A percentile compares a stretch with the other conserved stretches of the same genome.
Conservation (phyloP, 2,329 filamentous ascomycete genomes). For the Periconia macrospinosa region DNA sequence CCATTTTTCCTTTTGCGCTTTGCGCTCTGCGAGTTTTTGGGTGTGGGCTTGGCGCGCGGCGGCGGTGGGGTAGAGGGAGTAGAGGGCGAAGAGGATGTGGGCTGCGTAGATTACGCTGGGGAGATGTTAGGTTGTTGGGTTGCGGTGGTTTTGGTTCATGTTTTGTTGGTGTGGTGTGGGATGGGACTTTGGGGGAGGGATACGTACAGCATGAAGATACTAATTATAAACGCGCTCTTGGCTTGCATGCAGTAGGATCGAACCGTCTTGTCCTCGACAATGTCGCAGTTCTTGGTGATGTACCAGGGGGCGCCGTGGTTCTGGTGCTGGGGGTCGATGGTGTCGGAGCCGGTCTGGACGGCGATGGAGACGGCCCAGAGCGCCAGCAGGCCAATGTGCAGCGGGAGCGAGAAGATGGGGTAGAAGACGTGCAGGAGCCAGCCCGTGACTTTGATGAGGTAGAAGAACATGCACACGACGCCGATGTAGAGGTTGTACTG, state of each 20-base stretch:
- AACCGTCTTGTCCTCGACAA: conserved; percentile 59
- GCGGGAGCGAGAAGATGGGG: conserved; percentile 63
- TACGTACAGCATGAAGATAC: conserved; percentile 69
- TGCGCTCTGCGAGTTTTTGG: conserved; percentile 32
- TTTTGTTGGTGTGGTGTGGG: too few relatives aligned
- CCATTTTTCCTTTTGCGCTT: conserved; percentile 41
- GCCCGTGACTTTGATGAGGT: conserved; percentile 69
- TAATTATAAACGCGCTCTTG: conserved; percentile 66
- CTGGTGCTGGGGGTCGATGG: conserved; percentile 64
- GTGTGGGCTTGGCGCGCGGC: conserved; percentile 25
- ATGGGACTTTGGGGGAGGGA: neutral
- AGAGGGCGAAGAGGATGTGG: conserved; percentile 63
- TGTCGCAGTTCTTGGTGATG: conserved; percentile 68
- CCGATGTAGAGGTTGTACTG: conserved; percentile 77
- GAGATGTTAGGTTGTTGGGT: neutral
- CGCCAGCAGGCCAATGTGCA: conserved; percentile 60
- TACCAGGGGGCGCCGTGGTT: conserved; percentile 73
- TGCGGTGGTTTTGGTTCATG: too few relatives aligned
- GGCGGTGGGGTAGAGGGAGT: conserved; percentile 53
- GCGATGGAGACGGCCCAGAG: conserved; percentile 69
- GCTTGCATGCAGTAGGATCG: conserved; percentile 66
- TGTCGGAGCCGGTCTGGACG: conserved; percentile 74
- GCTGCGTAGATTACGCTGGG: conserved; percentile 61
- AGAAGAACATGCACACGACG: conserved; percentile 74
- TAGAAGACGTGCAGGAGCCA: conserved; percentile 73